Base-by-base conservation (phyloP, 352 stramenopile genomes). In the Blastocystis sp. region DNA sequence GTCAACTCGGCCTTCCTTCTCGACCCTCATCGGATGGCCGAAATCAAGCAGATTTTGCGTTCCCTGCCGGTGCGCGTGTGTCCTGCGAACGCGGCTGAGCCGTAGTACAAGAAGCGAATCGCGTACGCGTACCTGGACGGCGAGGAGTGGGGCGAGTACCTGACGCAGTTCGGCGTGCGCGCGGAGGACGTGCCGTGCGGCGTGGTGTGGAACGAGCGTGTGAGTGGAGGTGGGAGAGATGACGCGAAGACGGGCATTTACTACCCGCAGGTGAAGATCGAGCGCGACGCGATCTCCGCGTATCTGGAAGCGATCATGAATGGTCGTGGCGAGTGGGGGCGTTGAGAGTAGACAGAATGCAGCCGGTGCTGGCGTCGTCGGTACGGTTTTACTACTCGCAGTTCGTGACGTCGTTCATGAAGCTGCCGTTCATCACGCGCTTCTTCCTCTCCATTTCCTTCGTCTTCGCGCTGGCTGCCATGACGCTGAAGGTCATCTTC, bases 51-150 rank as follows among this genome's bases (percentile, higher is more conserved):
- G n/a, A n/a, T 81, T 19, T 10, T 81, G 23, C 71, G 71, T 19
- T 81, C 71, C 0, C 59, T 81, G 5, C 56, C 71, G 11, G 14
- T 40, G 21, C 34, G 40, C 4, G 71, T 81, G 21, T 5, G 23
- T 23, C 4, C 19, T n/a, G 14, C 48, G 10, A 48, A 41, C 17
- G 4, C 14, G 43, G 45, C 2, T 81, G 38, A 81, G 11, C 0
- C 19, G 38, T n/a, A 81, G 71, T 21, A 48, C 43, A 81, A 81
- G 52, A 59, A 65, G 23, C 10, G 14, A 21, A 66, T 81, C 38
- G 71, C 45, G 23, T 81, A 66, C 38, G 71, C 71, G 19, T 81
- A 67, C 66, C 52, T 81, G 71, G 71, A 81, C 62, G 71, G 71
- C 65, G 62, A 64, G 11, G 71, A 81, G 43, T 81, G 71, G 71